These are phyloP conservation scores for Dinochytrium kinnereticum DNA, from an alignment of 371 early-diverging fungal genomes.

Conservation along the genomic window DNA sequence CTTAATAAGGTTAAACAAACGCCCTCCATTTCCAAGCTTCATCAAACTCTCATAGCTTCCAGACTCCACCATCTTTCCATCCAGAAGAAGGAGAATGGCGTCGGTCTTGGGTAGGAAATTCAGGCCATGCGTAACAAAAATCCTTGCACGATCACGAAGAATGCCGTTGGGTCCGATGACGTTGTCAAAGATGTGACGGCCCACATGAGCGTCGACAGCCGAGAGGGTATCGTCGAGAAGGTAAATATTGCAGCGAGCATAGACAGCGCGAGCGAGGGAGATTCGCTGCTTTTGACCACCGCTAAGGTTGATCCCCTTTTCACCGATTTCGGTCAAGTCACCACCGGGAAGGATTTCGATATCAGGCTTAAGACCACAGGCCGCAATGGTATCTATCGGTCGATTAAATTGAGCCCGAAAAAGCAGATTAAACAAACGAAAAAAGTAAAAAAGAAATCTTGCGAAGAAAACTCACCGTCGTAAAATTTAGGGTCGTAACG, in stretches of 20 bases:
- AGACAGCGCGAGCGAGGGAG: slow-evolving; percentile 49
- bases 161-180: slow-evolving; percentile 84
- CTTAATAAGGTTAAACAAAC: slow-evolving; percentile 53
- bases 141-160: slow-evolving; percentile 75
- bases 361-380: slow-evolving; percentile 74
- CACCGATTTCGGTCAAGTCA: slow-evolving; percentile 94
- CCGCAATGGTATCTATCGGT: slow-evolving; percentile 35
- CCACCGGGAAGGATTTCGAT: slow-evolving; percentile 79
- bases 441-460: neutral
- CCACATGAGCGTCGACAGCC: slow-evolving; percentile 57
- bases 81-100: slow-evolving; percentile 72
- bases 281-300: slow-evolving; percentile 53
- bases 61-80: slow-evolving; percentile 76
- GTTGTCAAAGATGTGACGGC: slow-evolving; percentile 79
- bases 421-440: neutral
- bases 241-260: slow-evolving; percentile 65
- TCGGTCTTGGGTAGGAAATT: slow-evolving; percentile 75
- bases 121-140: slow-evolving; percentile 81
- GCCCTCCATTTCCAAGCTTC: slow-evolving; percentile 53
- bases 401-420: neutral
- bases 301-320: slow-evolving; percentile 87
- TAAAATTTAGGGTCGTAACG: slow-evolving; percentile 79
- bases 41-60: slow-evolving; percentile 75
- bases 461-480: slow-evolving; percentile 41
- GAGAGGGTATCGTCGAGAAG: slow-evolving; percentile 58